Conservation (phyloP, 176 grass and related monocot species). For the Areca catechu region DNA sequence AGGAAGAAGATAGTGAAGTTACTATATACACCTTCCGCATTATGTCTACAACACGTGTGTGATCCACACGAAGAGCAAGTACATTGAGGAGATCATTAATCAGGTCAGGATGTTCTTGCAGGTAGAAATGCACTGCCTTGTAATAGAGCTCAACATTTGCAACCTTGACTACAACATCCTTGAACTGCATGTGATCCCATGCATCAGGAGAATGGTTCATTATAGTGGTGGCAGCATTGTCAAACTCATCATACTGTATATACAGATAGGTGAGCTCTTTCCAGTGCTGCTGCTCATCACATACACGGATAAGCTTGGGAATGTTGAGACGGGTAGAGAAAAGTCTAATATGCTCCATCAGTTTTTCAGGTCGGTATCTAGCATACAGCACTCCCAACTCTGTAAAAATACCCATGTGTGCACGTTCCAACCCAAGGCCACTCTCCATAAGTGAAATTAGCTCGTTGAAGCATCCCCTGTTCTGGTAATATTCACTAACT, state of each 20-base stretch:
- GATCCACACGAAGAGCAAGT: constrained; percentile 81
- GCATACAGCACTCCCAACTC: constrained; percentile 1
- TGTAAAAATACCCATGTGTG: constrained; percentile 26
- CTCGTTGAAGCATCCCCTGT: constrained; percentile 37
- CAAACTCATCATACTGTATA: constrained; percentile 88
- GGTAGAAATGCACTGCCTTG: constrained; percentile 95
- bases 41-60: constrained; percentile 67
- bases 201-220: constrained; percentile 10
- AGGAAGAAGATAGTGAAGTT: background rate
- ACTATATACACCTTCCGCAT: background rate
- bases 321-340: constrained; percentile 70
- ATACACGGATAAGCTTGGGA: constrained; percentile 85
- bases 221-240: background rate
- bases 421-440: constrained; percentile 57
- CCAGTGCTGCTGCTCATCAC: constrained; percentile 98
- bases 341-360: background rate
- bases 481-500: constrained; percentile 44
- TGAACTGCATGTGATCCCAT: constrained; percentile 1
- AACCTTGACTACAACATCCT: constrained; percentile 58
- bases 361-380: background rate
- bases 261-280: constrained; percentile 92
- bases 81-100: constrained; percentile 94
- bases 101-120: constrained; percentile 94
- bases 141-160: constrained; percentile 96
- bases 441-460: constrained; percentile 46